phyloP scores from a whole-genome alignment of 345 rosid genomes.

The Adansonia digitata region DNA sequence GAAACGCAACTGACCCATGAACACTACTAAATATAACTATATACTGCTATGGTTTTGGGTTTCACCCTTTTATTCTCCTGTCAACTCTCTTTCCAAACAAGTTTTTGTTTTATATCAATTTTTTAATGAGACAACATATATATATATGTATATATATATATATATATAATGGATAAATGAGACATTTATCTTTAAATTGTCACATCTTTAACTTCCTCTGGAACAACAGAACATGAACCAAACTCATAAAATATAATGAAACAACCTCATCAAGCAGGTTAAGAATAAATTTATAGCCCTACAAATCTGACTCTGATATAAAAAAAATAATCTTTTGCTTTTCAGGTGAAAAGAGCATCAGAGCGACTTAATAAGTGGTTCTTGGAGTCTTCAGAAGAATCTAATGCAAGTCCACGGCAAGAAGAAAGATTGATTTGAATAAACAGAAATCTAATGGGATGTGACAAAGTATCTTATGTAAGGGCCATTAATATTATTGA shows the following conservation, averaged over 20 bases:
- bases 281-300: too few species aligned
- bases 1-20: too few species aligned
- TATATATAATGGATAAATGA: too few species aligned
- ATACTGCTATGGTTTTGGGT: too few species aligned
- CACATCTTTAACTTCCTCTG: too few species aligned
- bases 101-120: too few species aligned
- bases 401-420: not conserved
- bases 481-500: not conserved
- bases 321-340: not conserved
- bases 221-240: not conserved
- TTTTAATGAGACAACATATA: too few species aligned
- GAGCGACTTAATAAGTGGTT: slow-evolving; percentile 35
- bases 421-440: not conserved
- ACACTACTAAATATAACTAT: too few species aligned
- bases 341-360: slow-evolving; percentile 36
- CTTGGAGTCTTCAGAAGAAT: slow-evolving; percentile 25
- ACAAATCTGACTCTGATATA: not conserved
- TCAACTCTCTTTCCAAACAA: too few species aligned
- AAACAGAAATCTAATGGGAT: not conserved
- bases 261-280: not conserved
- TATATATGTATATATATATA: too few species aligned
- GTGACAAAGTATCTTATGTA: not conserved
- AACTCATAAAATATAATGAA: not conserved
- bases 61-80: too few species aligned
- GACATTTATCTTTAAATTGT: not conserved